Evolutionary conservation across 2,329 filamentous ascomycete species (phyloP).

Genomic region (Curvularia lunata): DNA sequence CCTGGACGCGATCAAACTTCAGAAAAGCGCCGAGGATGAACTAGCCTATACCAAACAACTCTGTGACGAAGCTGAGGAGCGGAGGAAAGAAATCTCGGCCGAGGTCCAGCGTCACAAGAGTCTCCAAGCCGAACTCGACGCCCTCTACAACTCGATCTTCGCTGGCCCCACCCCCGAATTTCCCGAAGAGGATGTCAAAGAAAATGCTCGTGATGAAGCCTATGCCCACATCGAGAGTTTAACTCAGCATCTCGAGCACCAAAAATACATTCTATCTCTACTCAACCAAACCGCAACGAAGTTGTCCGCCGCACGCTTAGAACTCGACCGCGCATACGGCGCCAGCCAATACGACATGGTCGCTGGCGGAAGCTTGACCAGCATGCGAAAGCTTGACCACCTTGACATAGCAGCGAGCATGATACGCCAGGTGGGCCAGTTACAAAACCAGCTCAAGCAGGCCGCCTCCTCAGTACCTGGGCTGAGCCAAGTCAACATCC

Average conservation of each 20-base stretch:
- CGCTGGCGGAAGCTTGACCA: constrained; percentile 56
- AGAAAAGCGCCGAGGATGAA: constrained; percentile 43
- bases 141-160: constrained; percentile 44
- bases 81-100: constrained; percentile 22
- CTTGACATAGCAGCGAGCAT: constrained; percentile 57
- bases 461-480: constrained; percentile 49
- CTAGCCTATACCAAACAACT: constrained; percentile 35
- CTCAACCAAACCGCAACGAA: constrained; percentile 32
- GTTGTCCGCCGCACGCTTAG: constrained; percentile 28
- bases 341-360: constrained; percentile 55
- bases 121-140: constrained; percentile 38
- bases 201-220: constrained; percentile 28
- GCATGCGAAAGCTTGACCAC: constrained; percentile 62
- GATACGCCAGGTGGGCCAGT: constrained; percentile 50
- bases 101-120: constrained; percentile 26
- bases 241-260: constrained; percentile 30
- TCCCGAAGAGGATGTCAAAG: constrained; percentile 41
- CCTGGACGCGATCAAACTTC: constrained; percentile 43
- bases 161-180: constrained; percentile 41
- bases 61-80: constrained; percentile 32
- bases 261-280: constrained; percentile 36
- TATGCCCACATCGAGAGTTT: constrained; percentile 19
- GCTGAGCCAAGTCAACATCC: constrained; percentile 53
- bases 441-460: constrained; percentile 50
- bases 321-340: constrained; percentile 34